Evolutionary conservation across 306 rosid genomes (phyloP).

Genomic region (Fragaria iinumae): DNA sequence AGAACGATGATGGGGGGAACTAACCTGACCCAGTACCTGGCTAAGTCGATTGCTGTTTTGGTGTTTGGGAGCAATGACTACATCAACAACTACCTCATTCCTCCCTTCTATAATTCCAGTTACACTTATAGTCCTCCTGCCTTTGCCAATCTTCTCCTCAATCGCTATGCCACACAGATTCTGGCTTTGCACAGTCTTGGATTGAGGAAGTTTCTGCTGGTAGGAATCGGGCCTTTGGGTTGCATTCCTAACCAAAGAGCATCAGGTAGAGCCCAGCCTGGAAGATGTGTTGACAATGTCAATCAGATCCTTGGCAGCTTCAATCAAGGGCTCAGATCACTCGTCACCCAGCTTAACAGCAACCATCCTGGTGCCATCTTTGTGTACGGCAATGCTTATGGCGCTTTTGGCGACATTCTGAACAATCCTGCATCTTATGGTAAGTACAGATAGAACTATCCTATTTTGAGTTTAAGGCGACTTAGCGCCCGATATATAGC

Average conservation of each 20-base stretch:
- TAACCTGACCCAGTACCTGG: conserved; percentile 33
- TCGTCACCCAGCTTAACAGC: conserved; percentile 47
- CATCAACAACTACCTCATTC: conserved; percentile 71
- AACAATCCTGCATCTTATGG: conserved; percentile 62
- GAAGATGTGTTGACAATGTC: conserved; percentile 59
- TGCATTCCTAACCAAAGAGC: conserved; percentile 79
- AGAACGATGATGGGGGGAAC: conserved; percentile 40
- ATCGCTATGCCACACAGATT: conserved; percentile 45
- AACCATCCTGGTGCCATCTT: conserved; percentile 48
- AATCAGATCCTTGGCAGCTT: conserved; percentile 61
- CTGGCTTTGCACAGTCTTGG: conserved; percentile 51
- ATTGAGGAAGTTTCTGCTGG: conserved; percentile 56
- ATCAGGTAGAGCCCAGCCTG: conserved; percentile 28
- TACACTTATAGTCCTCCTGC: conserved; percentile 39
- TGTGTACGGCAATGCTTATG: conserved; percentile 54
- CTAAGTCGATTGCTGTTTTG: conserved; percentile 43
- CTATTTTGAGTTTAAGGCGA: too few species aligned
- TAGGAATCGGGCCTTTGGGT: conserved; percentile 76
- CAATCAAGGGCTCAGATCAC: conserved; percentile 60
- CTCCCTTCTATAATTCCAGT: conserved; percentile 43
- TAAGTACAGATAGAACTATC: conserved; percentile 16
- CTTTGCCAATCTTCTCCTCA: conserved; percentile 64
- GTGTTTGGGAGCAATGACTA: conserved; percentile 75
- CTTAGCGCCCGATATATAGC: too few species aligned
- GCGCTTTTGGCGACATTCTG: conserved; percentile 61